Evolutionary conservation across 139 green algal genomes (phyloP).

Genomic region (Volvox reticuliferus): DNA sequence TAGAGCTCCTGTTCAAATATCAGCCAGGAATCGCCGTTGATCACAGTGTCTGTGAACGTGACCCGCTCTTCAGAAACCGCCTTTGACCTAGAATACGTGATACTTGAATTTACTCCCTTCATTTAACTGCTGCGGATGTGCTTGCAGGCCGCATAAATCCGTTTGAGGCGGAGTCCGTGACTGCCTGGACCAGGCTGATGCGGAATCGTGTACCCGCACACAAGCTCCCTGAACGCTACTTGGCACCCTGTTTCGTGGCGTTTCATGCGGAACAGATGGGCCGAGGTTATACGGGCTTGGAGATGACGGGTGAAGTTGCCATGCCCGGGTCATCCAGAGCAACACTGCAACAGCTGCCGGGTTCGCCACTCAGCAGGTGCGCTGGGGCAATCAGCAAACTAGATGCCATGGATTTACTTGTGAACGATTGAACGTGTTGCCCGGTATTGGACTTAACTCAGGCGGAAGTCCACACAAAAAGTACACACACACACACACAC

Average conservation of each 20-base stretch:
- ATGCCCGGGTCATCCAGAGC: neutral
- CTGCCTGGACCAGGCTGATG: slow-evolving; percentile 23
- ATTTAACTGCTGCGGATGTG: neutral
- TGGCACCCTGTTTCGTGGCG: slow-evolving; percentile 31
- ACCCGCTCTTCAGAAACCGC: too few relatives aligned
- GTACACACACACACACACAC: too few relatives aligned
- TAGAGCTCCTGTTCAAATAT: too few relatives aligned
- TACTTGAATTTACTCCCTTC: too few relatives aligned
- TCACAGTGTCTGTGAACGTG: too few relatives aligned
- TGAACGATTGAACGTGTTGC: too few relatives aligned
- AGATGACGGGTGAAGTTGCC: neutral
- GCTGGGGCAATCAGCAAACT: neutral
- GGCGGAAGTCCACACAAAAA: too few relatives aligned
- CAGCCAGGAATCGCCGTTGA: too few relatives aligned
- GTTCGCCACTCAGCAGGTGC: neutral
- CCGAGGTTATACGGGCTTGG: neutral
- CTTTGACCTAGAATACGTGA: too few relatives aligned
- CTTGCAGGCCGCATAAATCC: slow-evolving; percentile 36
- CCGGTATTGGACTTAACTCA: too few relatives aligned
- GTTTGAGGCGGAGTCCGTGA: slow-evolving; percentile 34
- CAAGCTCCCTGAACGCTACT: slow-evolving; percentile 16
- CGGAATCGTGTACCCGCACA: neutral
- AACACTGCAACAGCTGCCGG: neutral
- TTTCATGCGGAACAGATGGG: neutral
- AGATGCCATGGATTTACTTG: too few relatives aligned